Evolutionary conservation across 352 stramenopile species (phyloP), one percentile per base, ranked within the genome.

Genomic region (Pythium monospermum): DNA sequence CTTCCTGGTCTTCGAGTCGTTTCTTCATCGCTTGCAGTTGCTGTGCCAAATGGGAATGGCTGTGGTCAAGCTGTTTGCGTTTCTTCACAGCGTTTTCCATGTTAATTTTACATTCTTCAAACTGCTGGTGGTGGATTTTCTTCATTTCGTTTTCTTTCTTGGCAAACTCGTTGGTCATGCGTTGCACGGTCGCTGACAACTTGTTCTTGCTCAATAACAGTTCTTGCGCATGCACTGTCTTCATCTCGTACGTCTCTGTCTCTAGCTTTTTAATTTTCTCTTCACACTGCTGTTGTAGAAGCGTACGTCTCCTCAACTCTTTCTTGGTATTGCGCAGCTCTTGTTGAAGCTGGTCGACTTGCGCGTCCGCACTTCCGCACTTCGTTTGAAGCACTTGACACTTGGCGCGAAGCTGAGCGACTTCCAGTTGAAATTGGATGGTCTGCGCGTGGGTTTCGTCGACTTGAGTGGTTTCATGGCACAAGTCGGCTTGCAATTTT

Each of bases 361-460:
- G 57, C 0, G 25, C 11, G 7, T 77, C 68, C 10, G 76, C 49
- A 8, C 53, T 59, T 6, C 45, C 36, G 27, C 53, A 65, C 26
- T 59, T 57, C n/a, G 67, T 81, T 42, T 81, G 71, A 11, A 81
- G 33, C 1, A 81, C 71, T 19, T 76, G 66, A 1, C 64, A 61
- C 30, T 69, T 67, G 10, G 73, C 73, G 22, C 70, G 73, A 2
- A 80, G 47, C 27, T 80, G 69, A 1, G 60, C 65, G 19, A 78
- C 50, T 7, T 64, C 42, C 19, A 81, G 49, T 28, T 76, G 69
- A 6, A 57, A 60, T 36, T 78, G 69, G 38, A 76, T 57, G 4
- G 57, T 64, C 30, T 69, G 57, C 0, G 73, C 73, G n/a, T 76
- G 61, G 13, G 55, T 72, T 51, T 80, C 67, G 46, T 83, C 73